These are phyloP conservation scores for Sicyos baderoa DNA, from an alignment of 306 rosid species.

Conservation along the genomic window DNA sequence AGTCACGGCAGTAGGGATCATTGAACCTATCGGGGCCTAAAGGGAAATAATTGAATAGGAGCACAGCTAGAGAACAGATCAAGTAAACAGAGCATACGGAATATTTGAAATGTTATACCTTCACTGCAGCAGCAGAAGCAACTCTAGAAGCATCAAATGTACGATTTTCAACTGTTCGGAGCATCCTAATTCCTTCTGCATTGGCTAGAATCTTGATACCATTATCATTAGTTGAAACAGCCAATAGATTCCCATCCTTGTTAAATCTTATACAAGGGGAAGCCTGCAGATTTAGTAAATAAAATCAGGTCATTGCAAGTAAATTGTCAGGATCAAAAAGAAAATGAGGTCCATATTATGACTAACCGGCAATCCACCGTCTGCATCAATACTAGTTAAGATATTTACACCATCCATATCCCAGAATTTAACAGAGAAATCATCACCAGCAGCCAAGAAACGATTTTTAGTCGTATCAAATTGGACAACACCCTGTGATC, in stretches of 20 bases:
- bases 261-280: conserved; percentile 93
- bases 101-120: conserved; percentile 43
- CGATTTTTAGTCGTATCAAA: conserved; percentile 93
- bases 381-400: conserved; percentile 65
- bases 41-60: conserved; percentile 23
- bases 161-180: conserved; percentile 75
- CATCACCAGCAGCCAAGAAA: conserved; percentile 94
- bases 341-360: conserved; percentile 7
- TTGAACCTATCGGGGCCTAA: conserved; percentile 61
- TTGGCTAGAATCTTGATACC: conserved; percentile 87
- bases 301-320: conserved; percentile 25
- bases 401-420: conserved; percentile 76
- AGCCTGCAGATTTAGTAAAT: conserved; percentile 49
- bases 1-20: conserved; percentile 53
- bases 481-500: conserved; percentile 79
- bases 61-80: conserved; percentile 23
- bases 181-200: conserved; percentile 77
- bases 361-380: conserved; percentile 79
- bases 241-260: conserved; percentile 86
- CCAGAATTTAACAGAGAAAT: conserved; percentile 77
- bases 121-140: conserved; percentile 77
- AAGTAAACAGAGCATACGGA: conserved; percentile 5
- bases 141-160: conserved; percentile 83
- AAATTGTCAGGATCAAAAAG: background rate
- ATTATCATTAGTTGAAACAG: conserved; percentile 79